Conservation (phyloP, 164 flowering plant species). For the Magnolia changhungtana region DNA sequence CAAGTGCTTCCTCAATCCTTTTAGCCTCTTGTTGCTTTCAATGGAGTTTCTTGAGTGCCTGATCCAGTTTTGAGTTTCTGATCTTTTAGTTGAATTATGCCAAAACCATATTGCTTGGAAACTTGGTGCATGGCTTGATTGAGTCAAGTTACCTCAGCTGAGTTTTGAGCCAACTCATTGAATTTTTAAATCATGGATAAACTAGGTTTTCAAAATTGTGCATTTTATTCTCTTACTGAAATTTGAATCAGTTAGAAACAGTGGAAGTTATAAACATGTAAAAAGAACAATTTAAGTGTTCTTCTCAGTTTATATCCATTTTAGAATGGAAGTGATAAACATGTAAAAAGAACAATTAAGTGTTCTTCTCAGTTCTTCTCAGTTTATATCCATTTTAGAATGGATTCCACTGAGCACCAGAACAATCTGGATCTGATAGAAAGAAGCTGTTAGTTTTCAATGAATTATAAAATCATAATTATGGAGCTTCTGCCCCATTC, state of each 20-base stretch:
- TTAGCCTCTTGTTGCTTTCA: no score
- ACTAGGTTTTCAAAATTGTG: no score
- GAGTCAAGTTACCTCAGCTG: no score
- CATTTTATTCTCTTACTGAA: no score
- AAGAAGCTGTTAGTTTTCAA: background rate
- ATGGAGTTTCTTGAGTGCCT: no score
- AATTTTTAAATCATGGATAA: no score
- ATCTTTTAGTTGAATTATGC: no score
- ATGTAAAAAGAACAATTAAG: background rate
- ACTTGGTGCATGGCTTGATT: no score
- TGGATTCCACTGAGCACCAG: background rate
- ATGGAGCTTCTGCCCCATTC: constrained; percentile 26
- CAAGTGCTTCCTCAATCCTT: no score
- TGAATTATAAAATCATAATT: background rate
- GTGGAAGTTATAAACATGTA: background rate
- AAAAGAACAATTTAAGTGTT: background rate
- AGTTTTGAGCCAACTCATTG: no score
- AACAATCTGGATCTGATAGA: background rate
- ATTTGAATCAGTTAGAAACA: background rate
- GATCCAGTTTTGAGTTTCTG: no score
- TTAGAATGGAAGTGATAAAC: background rate
- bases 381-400: background rate
- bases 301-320: background rate
- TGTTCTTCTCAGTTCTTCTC: background rate
- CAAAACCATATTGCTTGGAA: no score